Percentiles rank a stretch among this genome's conserved stretches.
Evolutionary conservation across 306 rosid species (phyloP).

Genomic region (Trifolium dubium): DNA sequence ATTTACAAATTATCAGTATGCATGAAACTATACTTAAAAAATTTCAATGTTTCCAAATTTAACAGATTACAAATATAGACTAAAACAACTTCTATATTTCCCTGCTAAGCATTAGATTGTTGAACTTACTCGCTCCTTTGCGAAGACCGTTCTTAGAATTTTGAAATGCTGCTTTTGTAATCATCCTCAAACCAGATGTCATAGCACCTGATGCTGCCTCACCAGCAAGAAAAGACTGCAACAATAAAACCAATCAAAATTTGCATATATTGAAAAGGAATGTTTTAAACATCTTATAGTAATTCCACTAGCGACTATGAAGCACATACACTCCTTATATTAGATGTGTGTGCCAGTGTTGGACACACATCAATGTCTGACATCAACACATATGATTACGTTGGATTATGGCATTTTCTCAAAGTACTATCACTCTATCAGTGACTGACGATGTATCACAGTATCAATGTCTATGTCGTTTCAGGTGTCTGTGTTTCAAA

Average conservation of each 20-base stretch:
- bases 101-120: neutral
- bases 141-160: conserved; percentile 72
- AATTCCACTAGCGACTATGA: neutral
- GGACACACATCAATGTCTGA: too few relatives aligned
- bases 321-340: too few relatives aligned
- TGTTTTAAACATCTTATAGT: neutral
- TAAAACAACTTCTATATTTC: neutral
- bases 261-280: neutral
- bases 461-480: too few relatives aligned
- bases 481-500: neutral
- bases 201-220: conserved; percentile 84
- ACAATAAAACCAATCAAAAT: conserved; percentile 19
- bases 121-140: conserved; percentile 85
- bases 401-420: too few relatives aligned
- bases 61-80: neutral
- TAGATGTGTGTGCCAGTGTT: too few relatives aligned
- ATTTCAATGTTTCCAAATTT: neutral
- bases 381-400: too few relatives aligned
- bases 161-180: conserved; percentile 80
- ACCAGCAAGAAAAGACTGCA: conserved; percentile 87
- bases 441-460: too few relatives aligned
- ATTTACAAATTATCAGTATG: neutral
- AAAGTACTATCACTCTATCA: too few relatives aligned
- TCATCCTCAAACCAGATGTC: conserved; percentile 78
- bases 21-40: neutral